These are phyloP conservation scores for Trichomonas gallinae DNA, from an alignment of 208 protist genomes.

Conservation along the genomic window DNA sequence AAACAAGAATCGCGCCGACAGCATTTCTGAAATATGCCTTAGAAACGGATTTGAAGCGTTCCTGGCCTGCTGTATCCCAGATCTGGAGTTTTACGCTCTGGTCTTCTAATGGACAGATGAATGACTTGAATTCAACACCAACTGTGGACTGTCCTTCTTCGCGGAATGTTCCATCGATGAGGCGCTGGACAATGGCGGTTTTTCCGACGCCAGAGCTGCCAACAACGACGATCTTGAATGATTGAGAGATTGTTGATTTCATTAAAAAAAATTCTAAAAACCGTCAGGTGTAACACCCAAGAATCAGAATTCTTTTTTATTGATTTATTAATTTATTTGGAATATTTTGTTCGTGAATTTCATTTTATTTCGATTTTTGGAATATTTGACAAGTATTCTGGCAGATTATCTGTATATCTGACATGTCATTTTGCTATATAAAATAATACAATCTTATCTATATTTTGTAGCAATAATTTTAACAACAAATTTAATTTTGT, in stretches of 20 bases:
- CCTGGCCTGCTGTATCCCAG: constrained; percentile 1
- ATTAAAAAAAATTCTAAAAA: background rate
- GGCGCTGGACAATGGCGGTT: background rate
- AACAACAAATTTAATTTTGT: too few species aligned
- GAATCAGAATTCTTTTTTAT: too few species aligned
- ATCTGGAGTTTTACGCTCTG: background rate
- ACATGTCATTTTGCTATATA: too few species aligned
- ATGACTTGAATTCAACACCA: constrained; percentile 1
- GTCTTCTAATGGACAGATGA: background rate
- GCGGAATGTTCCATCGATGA: background rate
- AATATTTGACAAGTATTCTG: too few species aligned
- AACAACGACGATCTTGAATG: background rate
- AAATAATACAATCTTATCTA: too few species aligned
- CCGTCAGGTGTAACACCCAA: too few species aligned
- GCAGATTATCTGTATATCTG: too few species aligned
- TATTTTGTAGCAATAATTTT: too few species aligned
- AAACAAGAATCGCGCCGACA: constrained; percentile 6
- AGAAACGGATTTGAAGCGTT: background rate
- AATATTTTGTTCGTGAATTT: too few species aligned
- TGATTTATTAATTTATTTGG: too few species aligned
- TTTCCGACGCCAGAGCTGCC: background rate
- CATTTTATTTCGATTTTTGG: too few species aligned
- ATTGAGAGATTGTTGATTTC: background rate
- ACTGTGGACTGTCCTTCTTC: background rate
- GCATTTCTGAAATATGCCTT: background rate